A percentile compares a stretch with the other conserved stretches of the same genome.
phyloP scores from a whole-genome alignment of 2,329 filamentous ascomycete species.

The Trichoderma oligosporum region DNA sequence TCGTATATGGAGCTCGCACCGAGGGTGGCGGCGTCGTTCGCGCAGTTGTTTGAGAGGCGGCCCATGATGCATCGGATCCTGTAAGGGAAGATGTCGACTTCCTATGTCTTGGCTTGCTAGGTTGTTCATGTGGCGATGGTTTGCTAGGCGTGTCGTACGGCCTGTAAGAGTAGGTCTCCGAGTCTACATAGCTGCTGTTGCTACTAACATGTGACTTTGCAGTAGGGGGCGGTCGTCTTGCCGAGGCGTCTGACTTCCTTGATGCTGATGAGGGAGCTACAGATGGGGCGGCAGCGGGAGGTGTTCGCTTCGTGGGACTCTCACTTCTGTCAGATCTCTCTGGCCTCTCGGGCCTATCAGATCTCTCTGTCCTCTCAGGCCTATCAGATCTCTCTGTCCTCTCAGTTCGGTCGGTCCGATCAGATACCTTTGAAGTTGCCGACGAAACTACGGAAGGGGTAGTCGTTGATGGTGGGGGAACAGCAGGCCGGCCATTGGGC shows the following conservation, averaged over 20 bases:
- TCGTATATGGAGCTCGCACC: constrained; percentile 73
- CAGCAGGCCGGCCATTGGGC: constrained; percentile 57
- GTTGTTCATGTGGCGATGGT: constrained; percentile 44
- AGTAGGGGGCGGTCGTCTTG: constrained; percentile 38
- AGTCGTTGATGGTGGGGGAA: constrained; percentile 24
- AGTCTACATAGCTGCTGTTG: constrained; percentile 51
- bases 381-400: constrained; percentile 8
- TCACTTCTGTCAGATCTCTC: constrained; percentile 3
- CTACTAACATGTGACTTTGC: constrained; percentile 51
- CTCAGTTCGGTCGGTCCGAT: constrained; percentile 3
- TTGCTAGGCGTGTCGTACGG: constrained; percentile 59
- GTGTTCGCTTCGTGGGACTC: constrained; percentile 12
- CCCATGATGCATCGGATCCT: constrained; percentile 78
- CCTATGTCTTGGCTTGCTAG: constrained; percentile 17
- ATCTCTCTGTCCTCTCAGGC: neutral
- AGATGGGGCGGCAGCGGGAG: constrained; percentile 16
- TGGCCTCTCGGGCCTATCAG: neutral
- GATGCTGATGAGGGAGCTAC: constrained; percentile 17
- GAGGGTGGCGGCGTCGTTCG: constrained; percentile 80
- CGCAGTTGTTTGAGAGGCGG: constrained; percentile 76
- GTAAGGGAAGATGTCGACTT: constrained; percentile 62
- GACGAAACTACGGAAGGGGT: constrained; percentile 13
- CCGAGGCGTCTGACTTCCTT: constrained; percentile 18
- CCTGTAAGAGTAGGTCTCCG: constrained; percentile 65
- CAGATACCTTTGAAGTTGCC: constrained; percentile 8